Conservation (phyloP, 176 grass and related monocot species). For the Ampelocalamus luodianensis region DNA sequence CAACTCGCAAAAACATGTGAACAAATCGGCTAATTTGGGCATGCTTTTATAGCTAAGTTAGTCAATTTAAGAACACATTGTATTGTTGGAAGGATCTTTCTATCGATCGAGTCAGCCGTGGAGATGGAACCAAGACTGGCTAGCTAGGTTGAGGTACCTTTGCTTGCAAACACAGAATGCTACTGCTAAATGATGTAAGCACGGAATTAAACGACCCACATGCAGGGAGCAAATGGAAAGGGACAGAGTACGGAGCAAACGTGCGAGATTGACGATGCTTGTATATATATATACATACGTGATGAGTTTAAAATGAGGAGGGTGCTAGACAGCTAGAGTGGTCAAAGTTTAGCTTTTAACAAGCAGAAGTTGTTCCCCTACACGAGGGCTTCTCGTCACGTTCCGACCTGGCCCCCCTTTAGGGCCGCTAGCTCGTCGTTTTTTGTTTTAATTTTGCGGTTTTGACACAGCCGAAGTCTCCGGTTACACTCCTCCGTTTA, state of each 20-base stretch:
- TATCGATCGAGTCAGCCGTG: neutral
- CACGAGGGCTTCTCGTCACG: neutral
- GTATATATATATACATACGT: constrained; percentile 6
- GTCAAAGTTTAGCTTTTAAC: constrained; percentile 22
- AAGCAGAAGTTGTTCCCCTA: neutral
- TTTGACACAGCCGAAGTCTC: neutral
- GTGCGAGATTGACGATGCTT: constrained; percentile 27
- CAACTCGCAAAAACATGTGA: constrained; percentile 28
- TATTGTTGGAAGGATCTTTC: neutral
- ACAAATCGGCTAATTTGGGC: constrained; percentile 14
- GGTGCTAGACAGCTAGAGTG: too few species aligned
- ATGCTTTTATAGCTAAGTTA: constrained; percentile 8
- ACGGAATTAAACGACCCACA: neutral
- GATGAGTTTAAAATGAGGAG: neutral
- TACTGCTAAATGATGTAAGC: neutral
- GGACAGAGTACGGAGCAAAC: neutral
- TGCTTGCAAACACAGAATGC: constrained; percentile 35
- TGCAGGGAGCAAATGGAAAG: neutral
- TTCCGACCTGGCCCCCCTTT: neutral
- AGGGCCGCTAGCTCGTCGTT: neutral
- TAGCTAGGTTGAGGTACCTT: neutral
- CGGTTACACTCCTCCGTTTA: too few species aligned
- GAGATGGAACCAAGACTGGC: neutral
- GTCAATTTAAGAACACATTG: neutral
- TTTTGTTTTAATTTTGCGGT: neutral